Evolutionary conservation across 371 early-diverging fungal species (phyloP), one percentile per base, ranked within the genome.

Genomic region (Lichtheimia corymbifera): DNA sequence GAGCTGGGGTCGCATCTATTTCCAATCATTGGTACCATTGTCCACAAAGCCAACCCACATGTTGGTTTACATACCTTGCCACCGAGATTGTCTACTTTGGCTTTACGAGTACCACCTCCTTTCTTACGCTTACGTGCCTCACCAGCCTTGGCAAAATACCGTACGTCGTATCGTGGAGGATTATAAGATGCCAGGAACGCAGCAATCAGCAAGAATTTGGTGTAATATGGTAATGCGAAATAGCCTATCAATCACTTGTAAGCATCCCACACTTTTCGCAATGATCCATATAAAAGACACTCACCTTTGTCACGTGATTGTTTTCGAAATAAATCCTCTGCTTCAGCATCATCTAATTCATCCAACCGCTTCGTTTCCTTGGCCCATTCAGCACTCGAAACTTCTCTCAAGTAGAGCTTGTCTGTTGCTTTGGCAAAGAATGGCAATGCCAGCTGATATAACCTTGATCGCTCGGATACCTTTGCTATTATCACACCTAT

Each of bases 141-240:
- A 13, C 72, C 73, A 4, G 74, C 67, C 61, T 80, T 79, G 15
- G 94, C 70, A 79, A 97, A 97, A 55, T 91, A 93, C 4, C 91
- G 85, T 17, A 87, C 78, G 73, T 97, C 98, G 45, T 91, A 78
- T 20, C 88, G 67, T 11, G 92, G 84, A 15, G 97, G 97, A 66
- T 97, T 97, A 71, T 95, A 96, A 0, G 94, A 93, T 4, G 97
- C 97, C 58, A 97, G 61, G 63, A 88, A 97, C 2, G 94, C 76
- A 0, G 97, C 91, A 18, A 97, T 86, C 12, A 97, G 72, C 20
- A 97, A 77, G 62, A 89, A 96, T 59, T 91, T 90, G 53, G 92
- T 86, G 60, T 85, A 91, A 64, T 86, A 88, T 0, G 92, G 92
- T n/a, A 91, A 59, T 47, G 91, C 89, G 18, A 86, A 75, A 9